Evolutionary conservation across 1,284 basidiomycete species (phyloP).

Genomic region (Rhodofomes roseus): DNA sequence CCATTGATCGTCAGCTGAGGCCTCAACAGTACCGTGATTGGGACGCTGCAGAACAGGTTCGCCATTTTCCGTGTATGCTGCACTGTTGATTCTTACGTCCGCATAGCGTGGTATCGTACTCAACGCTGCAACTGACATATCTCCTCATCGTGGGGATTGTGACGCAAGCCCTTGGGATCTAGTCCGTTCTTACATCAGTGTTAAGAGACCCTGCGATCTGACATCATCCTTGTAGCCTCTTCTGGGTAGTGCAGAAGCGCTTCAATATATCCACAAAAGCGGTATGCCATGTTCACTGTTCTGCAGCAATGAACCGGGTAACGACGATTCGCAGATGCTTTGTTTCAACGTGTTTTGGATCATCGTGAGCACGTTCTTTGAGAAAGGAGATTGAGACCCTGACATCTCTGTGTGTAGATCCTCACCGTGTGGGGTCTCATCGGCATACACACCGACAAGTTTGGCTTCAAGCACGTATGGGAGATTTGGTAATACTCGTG

Average conservation of each 20-base stretch:
- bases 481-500: constrained; percentile 57
- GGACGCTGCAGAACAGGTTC: constrained; percentile 74
- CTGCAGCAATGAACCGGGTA: not conserved
- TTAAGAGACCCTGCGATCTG: constrained; percentile 3
- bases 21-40: constrained; percentile 62
- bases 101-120: constrained; percentile 55
- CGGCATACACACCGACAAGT: constrained; percentile 69
- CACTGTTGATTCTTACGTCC: not conserved
- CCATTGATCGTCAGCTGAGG: not conserved
- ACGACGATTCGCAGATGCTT: constrained; percentile 49
- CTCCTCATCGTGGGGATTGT: constrained; percentile 77
- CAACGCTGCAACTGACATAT: constrained; percentile 62
- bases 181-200: constrained; percentile 37
- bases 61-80: constrained; percentile 11
- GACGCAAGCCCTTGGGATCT: constrained; percentile 72
- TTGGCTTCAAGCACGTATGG: constrained; percentile 82
- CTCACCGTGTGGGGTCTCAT: constrained; percentile 75
- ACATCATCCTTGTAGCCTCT: constrained; percentile 39
- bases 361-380: constrained; percentile 36
- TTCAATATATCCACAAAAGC: constrained; percentile 71
- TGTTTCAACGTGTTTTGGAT: constrained; percentile 74
- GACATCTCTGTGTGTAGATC: too few species aligned
- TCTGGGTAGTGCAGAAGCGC: constrained; percentile 76
- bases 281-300: constrained; percentile 31
- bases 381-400: not conserved